Base-by-base conservation (phyloP, 768 basidiomycete species). In the Leccinum uliginosum region DNA sequence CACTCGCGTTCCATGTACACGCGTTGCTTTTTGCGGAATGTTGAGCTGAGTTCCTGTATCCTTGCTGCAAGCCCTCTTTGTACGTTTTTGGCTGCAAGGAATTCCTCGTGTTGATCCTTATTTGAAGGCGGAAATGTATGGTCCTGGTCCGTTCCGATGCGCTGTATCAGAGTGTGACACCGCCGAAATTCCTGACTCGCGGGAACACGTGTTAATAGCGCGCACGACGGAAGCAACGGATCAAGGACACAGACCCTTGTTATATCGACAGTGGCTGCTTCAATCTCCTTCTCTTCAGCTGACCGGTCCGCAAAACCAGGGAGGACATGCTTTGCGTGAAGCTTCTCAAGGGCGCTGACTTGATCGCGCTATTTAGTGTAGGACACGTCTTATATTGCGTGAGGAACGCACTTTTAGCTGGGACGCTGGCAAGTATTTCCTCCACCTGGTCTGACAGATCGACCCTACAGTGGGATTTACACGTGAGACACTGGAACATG, bases 1-100 rank as follows among this genome's bases (percentile, higher is more conserved):
- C 26, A 81, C 95, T 74, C 70, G 96, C 97, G 95, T 75, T 97
- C 90, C 90, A 99, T 90, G 73, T 98, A 98, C 30, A 96, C 90
- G 58, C 93, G 86, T 74, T 99, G 97, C 77, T 96, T 98, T 80
- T 97, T 98, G 60, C 97, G 84, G 70, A 99, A 98, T 12, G 85
- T 78, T 21, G 87, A 89, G 65, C 93, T 95, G 52, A 94, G 79
- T 64, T 93, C 92, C 75, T 98, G 97, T 12, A 98, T 84, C 71
- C 93, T 93, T 35, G 91, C 93, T n/a, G 97, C 97, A 53, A 99
- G 83, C 21, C 87, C 94, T 43, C 93, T 84, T 72, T 98, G 97
- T 21, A 98, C 91, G 70, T 99, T 98, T 76, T 90, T 91, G 32
- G 92, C 89, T 1, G 93, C 83, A 40, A 84, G 76, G 19, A 43